Percentiles rank a stretch among this genome's conserved stretches.
These are phyloP conservation scores for Hirsutella thompsonii DNA, from an alignment of 2,329 filamentous ascomycete species.

Conservation along the genomic window DNA sequence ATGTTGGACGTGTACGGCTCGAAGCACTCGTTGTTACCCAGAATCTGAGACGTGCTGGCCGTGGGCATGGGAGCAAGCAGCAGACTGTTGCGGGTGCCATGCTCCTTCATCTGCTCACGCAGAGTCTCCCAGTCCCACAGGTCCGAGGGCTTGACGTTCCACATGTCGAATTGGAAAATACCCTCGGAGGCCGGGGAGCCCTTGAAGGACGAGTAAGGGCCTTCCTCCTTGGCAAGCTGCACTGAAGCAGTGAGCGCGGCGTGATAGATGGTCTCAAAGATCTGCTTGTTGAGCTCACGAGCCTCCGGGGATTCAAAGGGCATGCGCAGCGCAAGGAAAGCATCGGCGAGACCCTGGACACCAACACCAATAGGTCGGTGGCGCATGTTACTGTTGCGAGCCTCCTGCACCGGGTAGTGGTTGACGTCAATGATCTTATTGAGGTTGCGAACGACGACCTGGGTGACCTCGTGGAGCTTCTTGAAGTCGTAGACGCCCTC, in stretches of 20 bases:
- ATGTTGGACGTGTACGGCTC: constrained; percentile 99
- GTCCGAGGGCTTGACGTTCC: constrained; percentile 83
- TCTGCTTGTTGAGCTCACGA: constrained; percentile 88
- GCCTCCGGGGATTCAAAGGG: constrained; percentile 96
- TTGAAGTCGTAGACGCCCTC: constrained; percentile 85
- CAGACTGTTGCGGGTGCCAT: constrained; percentile 90
- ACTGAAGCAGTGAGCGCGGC: constrained; percentile 81
- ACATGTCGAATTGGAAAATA: constrained; percentile 97
- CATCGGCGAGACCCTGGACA: constrained; percentile 95
- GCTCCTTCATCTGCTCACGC: constrained; percentile 82
- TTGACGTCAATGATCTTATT: constrained; percentile 99
- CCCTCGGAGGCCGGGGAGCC: constrained; percentile 91
- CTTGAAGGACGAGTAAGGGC: constrained; percentile 80
- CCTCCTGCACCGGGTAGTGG: constrained; percentile 94
- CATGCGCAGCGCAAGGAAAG: constrained; percentile 91
- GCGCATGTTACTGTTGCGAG: constrained; percentile 90
- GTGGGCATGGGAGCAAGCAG: constrained; percentile 97
- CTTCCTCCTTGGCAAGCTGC: constrained; percentile 71
- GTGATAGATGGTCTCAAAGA: constrained; percentile 99
- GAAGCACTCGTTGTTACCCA: constrained; percentile 99
- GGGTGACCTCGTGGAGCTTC: constrained; percentile 88
- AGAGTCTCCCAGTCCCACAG: constrained; percentile 93
- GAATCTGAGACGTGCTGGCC: constrained; percentile 90
- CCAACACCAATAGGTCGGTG: constrained; percentile 92
- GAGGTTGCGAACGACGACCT: constrained; percentile 86